These are phyloP conservation scores for Dendrobium chrysotoxum DNA, from an alignment of 106 monocot species.

Conservation along the genomic window DNA sequence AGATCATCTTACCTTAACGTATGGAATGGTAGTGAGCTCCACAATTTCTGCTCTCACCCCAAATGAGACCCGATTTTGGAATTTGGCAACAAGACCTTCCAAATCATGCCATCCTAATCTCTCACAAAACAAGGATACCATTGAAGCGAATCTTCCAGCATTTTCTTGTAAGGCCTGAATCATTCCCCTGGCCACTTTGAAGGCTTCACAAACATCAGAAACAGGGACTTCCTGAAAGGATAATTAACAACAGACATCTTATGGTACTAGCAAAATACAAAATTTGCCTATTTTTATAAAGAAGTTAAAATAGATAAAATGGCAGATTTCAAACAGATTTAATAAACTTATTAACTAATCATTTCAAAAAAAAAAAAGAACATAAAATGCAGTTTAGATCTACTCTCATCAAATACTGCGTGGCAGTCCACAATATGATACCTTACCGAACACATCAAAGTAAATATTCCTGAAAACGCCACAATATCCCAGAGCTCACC, in stretches of 20 bases:
- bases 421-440: neutral
- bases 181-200: constrained; percentile 95
- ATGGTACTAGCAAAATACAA: neutral
- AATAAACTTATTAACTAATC: neutral
- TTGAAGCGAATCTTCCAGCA: constrained; percentile 95
- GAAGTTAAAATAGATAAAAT: neutral
- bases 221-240: constrained; percentile 70
- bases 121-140: constrained; percentile 90
- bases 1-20: constrained; percentile 62
- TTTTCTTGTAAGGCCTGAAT: constrained; percentile 95
- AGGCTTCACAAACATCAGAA: constrained; percentile 87
- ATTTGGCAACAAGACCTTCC: constrained; percentile 83
- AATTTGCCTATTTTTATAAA: neutral
- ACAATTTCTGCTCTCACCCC: constrained; percentile 97
- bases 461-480: neutral
- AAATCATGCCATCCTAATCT: constrained; percentile 96
- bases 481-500: neutral
- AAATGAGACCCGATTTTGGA: constrained; percentile 95
- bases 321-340: neutral
- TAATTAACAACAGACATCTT: neutral
- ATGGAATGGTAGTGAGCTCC: constrained; percentile 88
- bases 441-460: neutral
- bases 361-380: neutral
- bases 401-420: neutral
- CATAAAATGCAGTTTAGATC: neutral